These are phyloP conservation scores for Candida xiaguanensis DNA, from an alignment of 805 yeast species.

Conservation along the genomic window DNA sequence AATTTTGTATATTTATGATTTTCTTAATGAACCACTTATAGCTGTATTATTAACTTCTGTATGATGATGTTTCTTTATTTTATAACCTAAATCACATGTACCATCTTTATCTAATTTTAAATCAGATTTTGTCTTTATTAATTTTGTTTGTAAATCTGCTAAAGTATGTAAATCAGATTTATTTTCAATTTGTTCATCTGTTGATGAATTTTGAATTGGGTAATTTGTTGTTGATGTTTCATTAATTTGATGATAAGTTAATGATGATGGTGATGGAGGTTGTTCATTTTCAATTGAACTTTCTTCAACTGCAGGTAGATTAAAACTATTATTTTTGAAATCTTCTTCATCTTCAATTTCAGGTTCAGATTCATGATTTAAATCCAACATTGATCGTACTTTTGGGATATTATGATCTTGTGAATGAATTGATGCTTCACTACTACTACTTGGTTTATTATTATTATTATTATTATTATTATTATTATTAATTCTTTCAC, in stretches of 20 bases:
- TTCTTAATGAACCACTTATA: slow-evolving; percentile 3
- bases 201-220: neutral
- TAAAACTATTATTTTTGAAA: neutral
- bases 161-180: slow-evolving; percentile 7
- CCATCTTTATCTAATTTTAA: slow-evolving; percentile 25
- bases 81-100: slow-evolving; percentile 39
- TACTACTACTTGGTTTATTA: neutral
- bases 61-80: slow-evolving; percentile 41
- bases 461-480: neutral
- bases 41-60: slow-evolving; percentile 30
- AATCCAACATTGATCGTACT: slow-evolving; percentile 23
- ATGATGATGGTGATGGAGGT: slow-evolving; percentile 8
- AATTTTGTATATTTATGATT: neutral
- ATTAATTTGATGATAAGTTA: slow-evolving; percentile 2
- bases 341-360: neutral
- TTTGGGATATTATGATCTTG: slow-evolving; percentile 11
- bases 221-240: neutral
- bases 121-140: slow-evolving; percentile 10
- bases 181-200: neutral
- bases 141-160: slow-evolving; percentile 6
- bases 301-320: slow-evolving; percentile 12
- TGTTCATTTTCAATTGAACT: slow-evolving; percentile 4
- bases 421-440: slow-evolving; percentile 8
- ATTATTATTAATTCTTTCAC: slow-evolving; percentile 1
- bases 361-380: neutral